These are phyloP conservation scores for Macrophomina pseudophaseolina DNA, from an alignment of 2,329 filamentous ascomycete genomes.

Conservation along the genomic window DNA sequence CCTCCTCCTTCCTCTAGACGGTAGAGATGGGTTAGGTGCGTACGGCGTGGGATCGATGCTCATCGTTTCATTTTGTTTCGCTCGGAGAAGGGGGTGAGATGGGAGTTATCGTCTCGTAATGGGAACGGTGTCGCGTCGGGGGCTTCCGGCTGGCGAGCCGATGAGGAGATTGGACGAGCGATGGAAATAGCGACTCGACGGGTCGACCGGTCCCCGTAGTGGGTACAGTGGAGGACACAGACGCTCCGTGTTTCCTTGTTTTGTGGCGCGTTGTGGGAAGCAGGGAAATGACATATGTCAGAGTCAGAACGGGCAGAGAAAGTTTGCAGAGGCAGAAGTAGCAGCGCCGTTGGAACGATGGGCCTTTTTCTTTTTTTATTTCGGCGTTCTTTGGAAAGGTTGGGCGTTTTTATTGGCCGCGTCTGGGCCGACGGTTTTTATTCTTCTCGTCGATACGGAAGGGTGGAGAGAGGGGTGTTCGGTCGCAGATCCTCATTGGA, in stretches of 20 bases:
- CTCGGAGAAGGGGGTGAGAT: not conserved
- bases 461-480: not conserved
- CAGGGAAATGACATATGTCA: not conserved
- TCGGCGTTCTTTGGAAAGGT: not conserved
- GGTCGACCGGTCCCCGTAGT: not conserved
- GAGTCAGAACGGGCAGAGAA: not conserved
- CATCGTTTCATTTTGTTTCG: not conserved
- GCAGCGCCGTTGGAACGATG: not conserved
- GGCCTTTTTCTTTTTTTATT: not conserved
- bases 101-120: constrained; percentile 7
- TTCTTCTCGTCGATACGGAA: not conserved
- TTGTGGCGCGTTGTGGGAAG: not conserved
- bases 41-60: not conserved
- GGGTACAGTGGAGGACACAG: not conserved
- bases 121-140: constrained; percentile 1
- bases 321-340: not conserved
- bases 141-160: not conserved
- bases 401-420: not conserved
- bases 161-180: not conserved
- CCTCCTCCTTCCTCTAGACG: not conserved
- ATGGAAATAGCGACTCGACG: not conserved
- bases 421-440: not conserved
- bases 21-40: not conserved
- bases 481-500: not conserved
- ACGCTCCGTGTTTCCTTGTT: not conserved